A percentile compares a stretch with the other conserved stretches of the same genome.
These are phyloP conservation scores for Leptomonas pyrrhocoris DNA, from an alignment of 208 protist species.

Conservation along the genomic window DNA sequence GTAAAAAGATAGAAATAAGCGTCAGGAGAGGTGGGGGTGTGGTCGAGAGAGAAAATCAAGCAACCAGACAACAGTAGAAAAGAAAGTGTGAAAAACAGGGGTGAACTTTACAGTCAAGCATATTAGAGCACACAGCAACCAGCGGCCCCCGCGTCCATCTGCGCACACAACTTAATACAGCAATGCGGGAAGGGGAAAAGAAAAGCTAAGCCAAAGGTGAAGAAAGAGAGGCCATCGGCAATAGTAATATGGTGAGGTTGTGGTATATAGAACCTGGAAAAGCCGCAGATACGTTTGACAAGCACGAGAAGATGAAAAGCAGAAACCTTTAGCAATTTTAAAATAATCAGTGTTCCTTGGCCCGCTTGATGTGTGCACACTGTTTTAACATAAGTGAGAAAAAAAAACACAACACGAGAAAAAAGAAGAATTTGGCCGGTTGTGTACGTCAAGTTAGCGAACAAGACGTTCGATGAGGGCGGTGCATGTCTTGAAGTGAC, in stretches of 20 bases:
- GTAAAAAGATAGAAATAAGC: neutral
- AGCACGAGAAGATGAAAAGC: conserved; percentile 8
- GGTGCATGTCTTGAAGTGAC: neutral
- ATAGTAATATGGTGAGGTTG: conserved; percentile 15
- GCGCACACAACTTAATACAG: neutral
- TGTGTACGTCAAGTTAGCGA: neutral
- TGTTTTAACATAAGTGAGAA: neutral
- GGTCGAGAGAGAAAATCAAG: neutral
- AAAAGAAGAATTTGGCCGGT: neutral
- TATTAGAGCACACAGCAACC: too few species aligned
- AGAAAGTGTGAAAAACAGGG: neutral
- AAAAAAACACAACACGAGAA: neutral
- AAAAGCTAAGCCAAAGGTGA: neutral
- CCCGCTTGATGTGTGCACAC: too few species aligned
- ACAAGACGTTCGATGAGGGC: neutral
- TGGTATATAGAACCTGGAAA: conserved; percentile 4
- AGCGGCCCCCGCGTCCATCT: too few species aligned
- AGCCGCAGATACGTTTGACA: neutral
- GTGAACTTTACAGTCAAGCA: conserved; percentile 2
- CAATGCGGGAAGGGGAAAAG: neutral
- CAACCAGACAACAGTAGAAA: neutral
- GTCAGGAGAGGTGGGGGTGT: too few species aligned
- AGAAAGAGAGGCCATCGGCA: conserved; percentile 3
- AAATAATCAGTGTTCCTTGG: neutral
- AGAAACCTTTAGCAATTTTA: neutral